A percentile compares a stretch with the other conserved stretches of the same genome.
Evolutionary conservation across 1,284 basidiomycete species (phyloP).

Genomic region (Xerocomus cyaneibrunnescens): DNA sequence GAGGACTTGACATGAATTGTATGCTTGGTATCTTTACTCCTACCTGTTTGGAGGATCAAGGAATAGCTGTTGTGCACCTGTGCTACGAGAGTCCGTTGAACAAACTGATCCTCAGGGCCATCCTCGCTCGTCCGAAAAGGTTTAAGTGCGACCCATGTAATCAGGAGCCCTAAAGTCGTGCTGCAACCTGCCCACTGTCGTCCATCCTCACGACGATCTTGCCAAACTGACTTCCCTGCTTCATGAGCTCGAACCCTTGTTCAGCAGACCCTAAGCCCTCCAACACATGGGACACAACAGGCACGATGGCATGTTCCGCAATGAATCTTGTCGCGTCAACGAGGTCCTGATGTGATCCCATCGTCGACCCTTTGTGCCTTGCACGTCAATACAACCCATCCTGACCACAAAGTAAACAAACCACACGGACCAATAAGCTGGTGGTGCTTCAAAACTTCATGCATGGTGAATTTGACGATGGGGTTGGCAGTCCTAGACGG

Average conservation of each 20-base stretch:
- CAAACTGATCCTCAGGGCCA: not conserved
- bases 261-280: conserved; percentile 68
- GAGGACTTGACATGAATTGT: conserved; percentile 7
- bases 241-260: conserved; percentile 69
- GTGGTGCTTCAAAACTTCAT: conserved; percentile 76
- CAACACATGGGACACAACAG: conserved; percentile 72
- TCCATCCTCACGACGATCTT: conserved; percentile 64
- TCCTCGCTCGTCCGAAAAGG: not conserved
- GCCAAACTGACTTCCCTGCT: conserved; percentile 67
- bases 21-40: conserved; percentile 1
- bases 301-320: conserved; percentile 64
- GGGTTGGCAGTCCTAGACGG: conserved; percentile 62
- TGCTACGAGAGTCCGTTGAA: not conserved
- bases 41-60: not conserved
- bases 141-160: not conserved
- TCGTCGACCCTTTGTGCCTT: conserved; percentile 61
- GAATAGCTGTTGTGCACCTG: not conserved
- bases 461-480: conserved; percentile 72
- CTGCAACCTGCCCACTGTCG: conserved; percentile 22
- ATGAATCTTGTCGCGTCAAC: conserved; percentile 72
- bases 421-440: conserved; percentile 62
- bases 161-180: conserved; percentile 26
- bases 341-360: conserved; percentile 83
- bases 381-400: conserved; percentile 13
- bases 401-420: not conserved